phyloP scores from a whole-genome alignment of 2,329 filamentous ascomycete species.

The Neofusicoccum parvum region DNA sequence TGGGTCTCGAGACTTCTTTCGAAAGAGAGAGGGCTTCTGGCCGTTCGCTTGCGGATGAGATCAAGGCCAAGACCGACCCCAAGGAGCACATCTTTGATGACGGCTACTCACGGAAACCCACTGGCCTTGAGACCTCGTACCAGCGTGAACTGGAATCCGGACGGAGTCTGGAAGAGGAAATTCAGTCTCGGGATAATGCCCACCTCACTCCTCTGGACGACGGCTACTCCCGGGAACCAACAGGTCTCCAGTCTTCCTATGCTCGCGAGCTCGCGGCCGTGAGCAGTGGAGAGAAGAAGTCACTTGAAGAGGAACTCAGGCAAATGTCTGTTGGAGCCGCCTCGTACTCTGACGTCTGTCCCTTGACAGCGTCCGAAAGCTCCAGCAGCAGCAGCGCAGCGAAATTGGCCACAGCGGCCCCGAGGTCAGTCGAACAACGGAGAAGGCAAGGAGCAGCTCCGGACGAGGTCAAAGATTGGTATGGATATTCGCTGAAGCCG shows the following conservation, averaged over 20 bases:
- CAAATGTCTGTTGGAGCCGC: constrained; percentile 6
- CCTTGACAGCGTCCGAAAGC: constrained; percentile 5
- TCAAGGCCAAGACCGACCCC: neutral
- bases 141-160: constrained; percentile 22
- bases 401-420: constrained; percentile 4
- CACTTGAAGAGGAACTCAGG: constrained; percentile 20
- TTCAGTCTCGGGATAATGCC: neutral
- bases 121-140: constrained; percentile 26
- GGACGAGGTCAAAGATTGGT: constrained; percentile 22
- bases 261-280: constrained; percentile 20
- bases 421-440: constrained; percentile 18
- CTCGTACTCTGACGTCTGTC: constrained; percentile 7
- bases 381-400: neutral
- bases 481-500: constrained; percentile 25
- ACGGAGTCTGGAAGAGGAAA: neutral
- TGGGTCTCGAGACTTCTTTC: constrained; percentile 26
- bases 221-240: constrained; percentile 14
- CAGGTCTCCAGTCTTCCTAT: constrained; percentile 21
- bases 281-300: constrained; percentile 14
- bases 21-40: constrained; percentile 22
- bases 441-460: constrained; percentile 16
- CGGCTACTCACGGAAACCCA: constrained; percentile 19
- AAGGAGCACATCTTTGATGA: constrained; percentile 2
- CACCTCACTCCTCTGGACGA: neutral
- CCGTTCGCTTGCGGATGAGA: constrained; percentile 13